Conservation (phyloP, 2,329 filamentous ascomycete genomes). For the Onygenales sp. region DNA sequence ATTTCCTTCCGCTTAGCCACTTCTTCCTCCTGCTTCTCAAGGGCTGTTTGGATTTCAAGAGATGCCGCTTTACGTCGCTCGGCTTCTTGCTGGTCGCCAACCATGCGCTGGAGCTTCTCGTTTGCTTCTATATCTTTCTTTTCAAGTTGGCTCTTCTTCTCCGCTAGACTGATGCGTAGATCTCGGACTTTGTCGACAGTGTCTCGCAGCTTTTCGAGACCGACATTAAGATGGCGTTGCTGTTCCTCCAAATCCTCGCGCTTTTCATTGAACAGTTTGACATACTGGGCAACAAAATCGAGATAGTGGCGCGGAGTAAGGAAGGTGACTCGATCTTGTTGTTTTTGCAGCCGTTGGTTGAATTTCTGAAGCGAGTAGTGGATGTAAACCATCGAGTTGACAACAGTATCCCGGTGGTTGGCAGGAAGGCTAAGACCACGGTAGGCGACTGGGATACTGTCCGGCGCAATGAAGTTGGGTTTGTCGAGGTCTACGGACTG, state of each 20-base stretch:
- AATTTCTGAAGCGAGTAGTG: constrained; percentile 89
- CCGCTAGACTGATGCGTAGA: constrained; percentile 76
- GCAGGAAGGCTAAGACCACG: constrained; percentile 75
- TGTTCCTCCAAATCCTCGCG: constrained; percentile 97
- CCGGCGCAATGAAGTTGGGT: constrained; percentile 72
- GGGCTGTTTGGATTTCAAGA: constrained; percentile 73
- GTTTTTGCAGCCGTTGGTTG: constrained; percentile 78
- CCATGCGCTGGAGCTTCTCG: constrained; percentile 94
- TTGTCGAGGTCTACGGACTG: constrained; percentile 93
- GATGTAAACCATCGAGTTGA: constrained; percentile 98
- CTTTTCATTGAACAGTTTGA: constrained; percentile 96
- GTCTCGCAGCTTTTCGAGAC: constrained; percentile 91
- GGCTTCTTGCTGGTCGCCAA: constrained; percentile 88
- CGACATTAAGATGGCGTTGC: constrained; percentile 94
- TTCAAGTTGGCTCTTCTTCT: constrained; percentile 90
- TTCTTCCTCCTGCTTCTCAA: constrained; percentile 83
- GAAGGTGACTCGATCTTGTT: constrained; percentile 87
- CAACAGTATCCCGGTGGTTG: constrained; percentile 79
- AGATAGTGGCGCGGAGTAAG: constrained; percentile 94
- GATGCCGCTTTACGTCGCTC: constrained; percentile 84
- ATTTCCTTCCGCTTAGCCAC: constrained; percentile 75
- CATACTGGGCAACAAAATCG: constrained; percentile 96
- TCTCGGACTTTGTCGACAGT: constrained; percentile 96
- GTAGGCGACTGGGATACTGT: constrained; percentile 89
- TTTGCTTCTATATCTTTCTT: constrained; percentile 92